Conservation (phyloP, 768 basidiomycete species). For the Pisolithus marmoratus region DNA sequence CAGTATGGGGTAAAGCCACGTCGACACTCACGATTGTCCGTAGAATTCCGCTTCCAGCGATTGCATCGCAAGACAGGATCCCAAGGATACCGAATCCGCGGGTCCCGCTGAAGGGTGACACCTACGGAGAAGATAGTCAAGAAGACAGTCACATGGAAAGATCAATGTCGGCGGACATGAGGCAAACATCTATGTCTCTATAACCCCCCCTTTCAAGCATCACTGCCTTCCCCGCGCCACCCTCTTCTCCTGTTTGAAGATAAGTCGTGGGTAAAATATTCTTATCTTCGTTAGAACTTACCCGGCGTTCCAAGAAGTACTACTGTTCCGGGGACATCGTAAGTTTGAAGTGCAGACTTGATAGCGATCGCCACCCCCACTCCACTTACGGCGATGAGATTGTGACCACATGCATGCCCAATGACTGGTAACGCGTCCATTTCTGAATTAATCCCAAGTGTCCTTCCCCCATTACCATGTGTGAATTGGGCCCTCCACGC, state of each 20-base stretch:
- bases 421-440: constrained; percentile 58
- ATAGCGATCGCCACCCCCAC: constrained; percentile 71
- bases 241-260: constrained; percentile 59
- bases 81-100: constrained; percentile 43
- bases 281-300: constrained; percentile 21
- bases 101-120: constrained; percentile 66
- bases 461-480: constrained; percentile 53
- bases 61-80: constrained; percentile 59
- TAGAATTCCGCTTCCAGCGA: constrained; percentile 63
- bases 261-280: not conserved
- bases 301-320: constrained; percentile 76
- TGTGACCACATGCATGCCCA: constrained; percentile 74
- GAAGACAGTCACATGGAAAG: constrained; percentile 2
- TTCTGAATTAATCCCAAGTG: constrained; percentile 76
- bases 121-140: constrained; percentile 36
- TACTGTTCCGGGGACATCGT: constrained; percentile 60
- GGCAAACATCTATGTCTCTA: constrained; percentile 71
- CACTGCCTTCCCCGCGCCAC: constrained; percentile 70
- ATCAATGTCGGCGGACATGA: constrained; percentile 47
- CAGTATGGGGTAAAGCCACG: not conserved
- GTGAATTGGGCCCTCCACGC: constrained; percentile 75
- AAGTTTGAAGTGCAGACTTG: constrained; percentile 58
- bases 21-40: constrained; percentile 56
- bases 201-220: constrained; percentile 75
- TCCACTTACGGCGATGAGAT: constrained; percentile 75